Evolutionary conservation across 108 stramenopile species (phyloP).

Genomic region (Nitzschia inconspicua): DNA sequence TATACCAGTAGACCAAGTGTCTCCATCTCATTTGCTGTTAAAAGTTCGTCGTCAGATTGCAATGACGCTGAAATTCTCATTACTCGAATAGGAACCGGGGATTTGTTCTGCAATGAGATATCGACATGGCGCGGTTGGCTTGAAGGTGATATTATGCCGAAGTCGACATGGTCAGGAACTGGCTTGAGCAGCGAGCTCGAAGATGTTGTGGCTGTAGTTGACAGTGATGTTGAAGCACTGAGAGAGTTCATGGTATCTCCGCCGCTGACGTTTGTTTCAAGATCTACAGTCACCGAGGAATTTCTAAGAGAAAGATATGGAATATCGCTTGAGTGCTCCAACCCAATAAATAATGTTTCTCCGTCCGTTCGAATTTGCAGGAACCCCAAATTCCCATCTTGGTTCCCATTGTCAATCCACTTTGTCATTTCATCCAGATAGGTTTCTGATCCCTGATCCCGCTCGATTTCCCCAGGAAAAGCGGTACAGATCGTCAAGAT

Average conservation of each 20-base stretch:
- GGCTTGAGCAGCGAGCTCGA: slow-evolving; percentile 25
- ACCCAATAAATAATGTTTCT: slow-evolving; percentile 42
- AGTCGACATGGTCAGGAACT: slow-evolving; percentile 32
- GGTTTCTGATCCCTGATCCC: slow-evolving; percentile 6
- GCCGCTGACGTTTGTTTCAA: too few relatives aligned
- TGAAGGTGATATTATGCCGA: slow-evolving; percentile 42
- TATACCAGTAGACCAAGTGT: background rate
- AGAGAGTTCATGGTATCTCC: background rate
- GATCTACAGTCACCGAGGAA: background rate
- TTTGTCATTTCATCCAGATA: slow-evolving; percentile 30
- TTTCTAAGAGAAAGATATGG: slow-evolving; percentile 6
- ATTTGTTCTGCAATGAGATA: slow-evolving; percentile 36
- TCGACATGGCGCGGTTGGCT: slow-evolving; percentile 17
- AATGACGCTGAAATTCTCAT: slow-evolving; percentile 34
- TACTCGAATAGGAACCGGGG: slow-evolving; percentile 23
- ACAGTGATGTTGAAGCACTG: background rate
- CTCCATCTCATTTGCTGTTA: background rate
- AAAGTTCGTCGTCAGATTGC: background rate
- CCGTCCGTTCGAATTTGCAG: slow-evolving; percentile 44
- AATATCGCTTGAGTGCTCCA: slow-evolving; percentile 18
- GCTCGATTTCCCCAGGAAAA: slow-evolving; percentile 6
- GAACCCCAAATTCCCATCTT: slow-evolving; percentile 42
- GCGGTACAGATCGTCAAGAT: slow-evolving; percentile 43
- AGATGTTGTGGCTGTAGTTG: background rate
- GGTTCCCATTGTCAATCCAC: slow-evolving; percentile 29